Evolutionary conservation across 176 grass and related monocot species (phyloP).

Genomic region (Thalia dealbata): DNA sequence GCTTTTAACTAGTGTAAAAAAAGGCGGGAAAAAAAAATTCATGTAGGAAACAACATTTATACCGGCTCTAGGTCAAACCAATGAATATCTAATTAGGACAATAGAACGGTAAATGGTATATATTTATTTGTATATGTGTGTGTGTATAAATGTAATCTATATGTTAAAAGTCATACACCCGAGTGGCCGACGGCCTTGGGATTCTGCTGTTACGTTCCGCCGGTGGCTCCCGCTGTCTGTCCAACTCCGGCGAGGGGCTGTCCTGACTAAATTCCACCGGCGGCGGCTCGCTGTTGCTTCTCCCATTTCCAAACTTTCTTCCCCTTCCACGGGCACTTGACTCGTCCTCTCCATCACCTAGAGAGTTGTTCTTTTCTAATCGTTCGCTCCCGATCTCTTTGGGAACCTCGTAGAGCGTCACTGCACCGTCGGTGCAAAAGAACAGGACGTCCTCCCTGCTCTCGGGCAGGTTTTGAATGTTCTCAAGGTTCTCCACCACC

Average conservation of each 20-base stretch:
- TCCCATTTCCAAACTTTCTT: constrained; percentile 47
- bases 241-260: constrained; percentile 63
- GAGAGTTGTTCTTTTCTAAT: background rate
- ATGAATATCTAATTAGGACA: no score
- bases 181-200: background rate
- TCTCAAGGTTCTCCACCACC: constrained; percentile 8
- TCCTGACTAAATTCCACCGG: constrained; percentile 53
- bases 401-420: constrained; percentile 14
- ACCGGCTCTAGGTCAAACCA: no score
- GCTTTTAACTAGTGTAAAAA: no score
- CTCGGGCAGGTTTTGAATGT: constrained; percentile 9
- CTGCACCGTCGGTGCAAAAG: background rate
- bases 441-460: constrained; percentile 5
- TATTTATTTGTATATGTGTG: no score
- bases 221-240: constrained; percentile 26
- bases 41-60: no score
- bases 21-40: no score
- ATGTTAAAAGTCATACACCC: background rate
- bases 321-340: constrained; percentile 19
- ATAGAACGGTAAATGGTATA: background rate
- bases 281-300: constrained; percentile 86
- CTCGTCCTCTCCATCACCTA: background rate
- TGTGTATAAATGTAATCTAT: no score
- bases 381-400: background rate
- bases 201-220: background rate